Base-by-base conservation (phyloP, 768 basidiomycete species). In the Psilocybe subaeruginosa region DNA sequence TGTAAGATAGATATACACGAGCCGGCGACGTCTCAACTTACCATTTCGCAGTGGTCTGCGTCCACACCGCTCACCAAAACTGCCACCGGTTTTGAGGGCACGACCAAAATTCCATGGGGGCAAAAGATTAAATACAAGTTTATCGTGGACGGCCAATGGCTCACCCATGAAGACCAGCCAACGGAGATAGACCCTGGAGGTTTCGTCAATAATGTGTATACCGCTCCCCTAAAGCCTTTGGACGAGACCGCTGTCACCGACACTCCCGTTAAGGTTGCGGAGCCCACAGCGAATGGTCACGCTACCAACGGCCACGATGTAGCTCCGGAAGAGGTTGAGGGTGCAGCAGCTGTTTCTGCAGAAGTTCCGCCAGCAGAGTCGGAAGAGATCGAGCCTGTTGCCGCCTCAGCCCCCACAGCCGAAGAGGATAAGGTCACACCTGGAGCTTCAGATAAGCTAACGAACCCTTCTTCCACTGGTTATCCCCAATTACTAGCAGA, bases 71-170 rank as follows among this genome's bases (percentile, higher is more conserved):
- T 92, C 61, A 74, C 76, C 27, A 87, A 81, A 70, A 79, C 77
- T 17, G 74, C 79, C 16, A 68, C 74, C 30, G 87, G 86, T 3
- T 93, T 91, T 73, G 75, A 78, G 56, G 85, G 80, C 19, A 78
- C 73, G 4, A 75, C 83, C 23, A 69, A 74, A 52, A 76, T 92
- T 31, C 87, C 89, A 1, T 91, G 84, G 84, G 84, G 78, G 50
- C 70, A 82, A 53, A 88, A 85, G 67, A 76, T 91, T 59, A 68
- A 77, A 6, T 94, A 90, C 84, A 94, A 94, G 74, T 94, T 86
- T 70, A 78, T 93, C 70, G 91, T 93, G 56, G 92, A 94, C 70
- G 88, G 86, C 37, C 67, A 73, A 61, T 93, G 90, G 91, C 66
- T 76, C 51, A 78, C 80, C 50, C 78, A 80, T 50, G 78, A 81